These are phyloP conservation scores for Rutstroemia sydowiana DNA, from an alignment of 2,329 filamentous ascomycete species.

Conservation along the genomic window DNA sequence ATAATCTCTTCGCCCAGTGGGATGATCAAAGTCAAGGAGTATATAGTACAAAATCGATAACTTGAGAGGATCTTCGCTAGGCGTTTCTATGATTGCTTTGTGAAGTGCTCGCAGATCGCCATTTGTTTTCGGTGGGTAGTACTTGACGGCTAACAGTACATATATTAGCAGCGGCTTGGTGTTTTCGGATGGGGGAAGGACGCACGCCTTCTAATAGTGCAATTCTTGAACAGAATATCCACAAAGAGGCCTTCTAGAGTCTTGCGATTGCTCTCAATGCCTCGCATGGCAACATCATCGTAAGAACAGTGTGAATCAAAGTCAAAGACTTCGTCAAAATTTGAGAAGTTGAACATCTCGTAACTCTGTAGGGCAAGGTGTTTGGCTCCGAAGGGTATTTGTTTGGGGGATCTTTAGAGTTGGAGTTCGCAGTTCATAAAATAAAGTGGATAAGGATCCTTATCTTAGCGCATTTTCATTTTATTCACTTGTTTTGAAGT, in stretches of 20 bases:
- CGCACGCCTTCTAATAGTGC: constrained; percentile 63
- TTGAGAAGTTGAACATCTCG: constrained; percentile 55
- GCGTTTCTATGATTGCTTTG: constrained; percentile 57
- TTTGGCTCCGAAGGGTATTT: no score
- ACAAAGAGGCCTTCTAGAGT: constrained; percentile 69
- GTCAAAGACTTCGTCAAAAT: constrained; percentile 63
- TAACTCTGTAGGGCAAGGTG: no score
- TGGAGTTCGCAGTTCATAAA: no score
- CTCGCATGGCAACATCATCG: constrained; percentile 50
- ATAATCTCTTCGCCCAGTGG: constrained; percentile 34
- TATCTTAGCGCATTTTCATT: constrained; percentile 18
- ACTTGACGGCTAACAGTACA: constrained; percentile 42
- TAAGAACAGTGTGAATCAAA: constrained; percentile 54
- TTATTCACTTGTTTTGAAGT: constrained; percentile 11
- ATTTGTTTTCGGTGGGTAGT: constrained; percentile 69
- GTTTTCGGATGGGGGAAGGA: constrained; percentile 5
- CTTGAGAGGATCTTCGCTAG: constrained; percentile 66
- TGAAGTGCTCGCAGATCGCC: constrained; percentile 62
- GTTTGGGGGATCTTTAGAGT: no score
- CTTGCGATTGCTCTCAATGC: constrained; percentile 61
- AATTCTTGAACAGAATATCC: constrained; percentile 64
- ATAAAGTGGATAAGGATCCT: constrained; percentile 12
- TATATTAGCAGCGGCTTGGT: constrained; percentile 1
- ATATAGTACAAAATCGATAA: constrained; percentile 79
- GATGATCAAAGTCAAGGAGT: constrained; percentile 60